Conservation (phyloP, 1,139 yeast species). For the Yamadazyma oceani region DNA sequence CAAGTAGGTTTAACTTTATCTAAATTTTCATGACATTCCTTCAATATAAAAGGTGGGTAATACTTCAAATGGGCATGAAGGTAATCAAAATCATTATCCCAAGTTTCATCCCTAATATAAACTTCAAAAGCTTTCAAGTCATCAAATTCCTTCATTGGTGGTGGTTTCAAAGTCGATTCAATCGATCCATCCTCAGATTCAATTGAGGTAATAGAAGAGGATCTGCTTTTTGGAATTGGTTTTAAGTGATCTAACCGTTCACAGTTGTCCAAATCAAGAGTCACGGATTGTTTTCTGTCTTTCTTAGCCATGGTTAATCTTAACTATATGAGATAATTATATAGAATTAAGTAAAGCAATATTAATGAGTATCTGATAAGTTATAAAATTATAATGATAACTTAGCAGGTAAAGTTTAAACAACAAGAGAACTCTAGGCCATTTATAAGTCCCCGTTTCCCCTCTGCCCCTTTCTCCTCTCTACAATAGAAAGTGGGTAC, state of each 20-base stretch:
- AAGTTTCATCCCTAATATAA: slow-evolving; percentile 67
- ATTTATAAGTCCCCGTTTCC: neutral
- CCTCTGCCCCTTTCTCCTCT: too few relatives aligned
- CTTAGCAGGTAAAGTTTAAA: too few relatives aligned
- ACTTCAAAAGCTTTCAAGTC: slow-evolving; percentile 62
- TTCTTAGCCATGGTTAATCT: slow-evolving; percentile 21
- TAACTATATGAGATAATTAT: neutral
- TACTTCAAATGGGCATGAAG: slow-evolving; percentile 66
- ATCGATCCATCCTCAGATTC: slow-evolving; percentile 38
- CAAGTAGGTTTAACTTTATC: slow-evolving; percentile 73
- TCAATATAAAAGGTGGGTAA: slow-evolving; percentile 71
- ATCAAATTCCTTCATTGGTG: slow-evolving; percentile 55
- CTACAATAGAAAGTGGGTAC: too few relatives aligned
- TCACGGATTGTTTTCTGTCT: slow-evolving; percentile 24
- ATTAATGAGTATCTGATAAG: too few relatives aligned
- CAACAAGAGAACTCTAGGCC: too few relatives aligned
- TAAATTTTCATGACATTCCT: slow-evolving; percentile 65
- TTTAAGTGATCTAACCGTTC: slow-evolving; percentile 41
- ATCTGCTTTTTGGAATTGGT: slow-evolving; percentile 39
- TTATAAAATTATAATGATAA: too few relatives aligned
- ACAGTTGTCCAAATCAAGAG: slow-evolving; percentile 38
- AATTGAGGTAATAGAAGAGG: slow-evolving; percentile 30
- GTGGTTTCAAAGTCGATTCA: slow-evolving; percentile 35
- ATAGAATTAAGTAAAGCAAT: neutral
- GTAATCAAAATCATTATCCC: slow-evolving; percentile 73